Base-by-base conservation (phyloP, 768 basidiomycete genomes). In the Suillus tomentosus region DNA sequence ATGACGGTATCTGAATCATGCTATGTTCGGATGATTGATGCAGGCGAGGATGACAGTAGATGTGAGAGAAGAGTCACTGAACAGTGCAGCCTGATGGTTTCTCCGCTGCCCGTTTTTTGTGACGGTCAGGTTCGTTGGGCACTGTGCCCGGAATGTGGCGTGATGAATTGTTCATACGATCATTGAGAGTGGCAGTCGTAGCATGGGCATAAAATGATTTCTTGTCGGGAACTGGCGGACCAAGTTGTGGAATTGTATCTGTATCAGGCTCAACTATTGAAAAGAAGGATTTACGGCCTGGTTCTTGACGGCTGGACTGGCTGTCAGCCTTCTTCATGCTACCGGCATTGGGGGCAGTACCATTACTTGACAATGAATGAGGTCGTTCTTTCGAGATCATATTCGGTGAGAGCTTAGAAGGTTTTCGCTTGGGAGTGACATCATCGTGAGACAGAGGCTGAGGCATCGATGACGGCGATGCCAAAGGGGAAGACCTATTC, bases 311-410 rank as follows among this genome's bases (percentile, higher is more conserved):
- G 63, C 80, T 80, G 1, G 79, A 78, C 19, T 79, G 68, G 60
- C 81, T 84, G 63, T 80, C 82, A 15, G 82, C 80, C 13, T 85
- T 88, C 47, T 84, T 80, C 69, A 88, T 65, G 68, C 90, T 91
- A 59, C 79, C 70, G 14, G 76, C 73, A 69, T 85, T 85, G 9
- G 81, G 79, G 5, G 79, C 76, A 2, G 87, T 87, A 70, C 84
- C 84, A 64, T 78, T 81, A 72, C 89, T 91, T 22, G 83, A 81
- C 67, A 85, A 74, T 1, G 90, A 90, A 59, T 75, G 79, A 1
- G 87, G 86, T 7, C 85, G 80, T 51, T 85, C 85, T 47, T 76
- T 72, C 40, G 70, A 71, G 45, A 66, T 69, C 15, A 78, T 70
- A 62, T 77, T 80, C 27, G 80, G 80, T 56, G 66, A 70, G 47